Percentiles rank a stretch among this genome's conserved stretches.
phyloP scores from a whole-genome alignment of 2,329 filamentous ascomycete genomes.

The Orbilia blumenaviensis region DNA sequence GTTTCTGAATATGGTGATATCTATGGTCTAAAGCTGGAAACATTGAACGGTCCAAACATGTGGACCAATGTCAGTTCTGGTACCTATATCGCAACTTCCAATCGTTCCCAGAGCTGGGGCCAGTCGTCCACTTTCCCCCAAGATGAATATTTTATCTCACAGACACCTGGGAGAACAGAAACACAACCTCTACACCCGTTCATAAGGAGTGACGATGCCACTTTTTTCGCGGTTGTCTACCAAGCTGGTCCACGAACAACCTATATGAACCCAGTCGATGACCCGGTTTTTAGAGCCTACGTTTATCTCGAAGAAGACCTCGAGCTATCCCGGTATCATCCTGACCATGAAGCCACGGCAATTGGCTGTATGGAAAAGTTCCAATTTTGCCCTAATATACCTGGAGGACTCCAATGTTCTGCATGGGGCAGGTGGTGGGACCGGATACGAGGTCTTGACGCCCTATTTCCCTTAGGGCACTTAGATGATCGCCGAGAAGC shows the following conservation, averaged over 20 bases:
- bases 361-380: conserved; percentile 3
- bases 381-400: conserved; percentile 8
- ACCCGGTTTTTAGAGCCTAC: background rate
- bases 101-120: background rate
- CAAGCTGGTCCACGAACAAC: background rate
- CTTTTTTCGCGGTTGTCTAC: background rate
- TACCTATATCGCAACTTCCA: background rate
- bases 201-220: background rate
- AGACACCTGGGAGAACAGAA: background rate
- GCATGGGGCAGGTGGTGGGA: background rate
- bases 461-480: background rate
- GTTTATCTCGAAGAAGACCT: background rate
- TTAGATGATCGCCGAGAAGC: background rate
- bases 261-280: background rate
- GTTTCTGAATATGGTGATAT: background rate
- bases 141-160: background rate
- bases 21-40: background rate
- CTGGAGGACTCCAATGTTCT: background rate
- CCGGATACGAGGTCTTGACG: background rate
- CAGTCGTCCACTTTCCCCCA: background rate
- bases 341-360: conserved; percentile 8
- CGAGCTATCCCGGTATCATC: too few relatives aligned
- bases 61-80: conserved; percentile 9
- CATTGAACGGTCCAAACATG: conserved; percentile 8
- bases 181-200: background rate